Conservation (phyloP, 805 yeast species). For the Priceomyces medius region DNA sequence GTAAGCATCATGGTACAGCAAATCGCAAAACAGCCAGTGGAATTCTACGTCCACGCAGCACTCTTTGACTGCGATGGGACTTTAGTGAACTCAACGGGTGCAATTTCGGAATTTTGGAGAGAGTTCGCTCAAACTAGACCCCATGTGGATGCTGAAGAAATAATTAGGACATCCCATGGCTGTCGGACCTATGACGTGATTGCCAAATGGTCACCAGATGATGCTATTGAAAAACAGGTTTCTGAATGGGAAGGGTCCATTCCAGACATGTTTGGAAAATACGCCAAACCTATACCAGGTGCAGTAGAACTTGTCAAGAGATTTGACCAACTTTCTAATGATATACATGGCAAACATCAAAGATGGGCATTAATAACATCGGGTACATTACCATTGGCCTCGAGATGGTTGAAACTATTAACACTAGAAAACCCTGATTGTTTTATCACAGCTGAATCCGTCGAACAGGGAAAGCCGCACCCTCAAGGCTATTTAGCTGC, state of each 20-base stretch:
- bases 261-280: conserved; percentile 27
- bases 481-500: conserved; percentile 30
- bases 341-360: conserved; percentile 23
- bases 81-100: conserved; percentile 30
- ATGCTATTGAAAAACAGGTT: conserved; percentile 26
- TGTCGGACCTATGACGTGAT: conserved; percentile 31
- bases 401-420: conserved; percentile 29
- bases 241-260: conserved; percentile 28
- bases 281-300: conserved; percentile 28
- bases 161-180: conserved; percentile 30
- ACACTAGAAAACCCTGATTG: conserved; percentile 23
- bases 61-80: conserved; percentile 33
- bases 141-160: conserved; percentile 30
- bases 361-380: conserved; percentile 33
- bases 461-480: conserved; percentile 29
- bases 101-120: conserved; percentile 32
- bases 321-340: conserved; percentile 21
- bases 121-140: conserved; percentile 28
- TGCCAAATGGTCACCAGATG: conserved; percentile 32
- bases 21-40: conserved; percentile 19
- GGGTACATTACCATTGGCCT: conserved; percentile 30
- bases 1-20: neutral
- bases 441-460: conserved; percentile 30
- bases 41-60: conserved; percentile 28
- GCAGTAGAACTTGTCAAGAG: conserved; percentile 28